phyloP scores from a whole-genome alignment of 495 filamentous ascomycete species.

The Aspergillus hancockii region DNA sequence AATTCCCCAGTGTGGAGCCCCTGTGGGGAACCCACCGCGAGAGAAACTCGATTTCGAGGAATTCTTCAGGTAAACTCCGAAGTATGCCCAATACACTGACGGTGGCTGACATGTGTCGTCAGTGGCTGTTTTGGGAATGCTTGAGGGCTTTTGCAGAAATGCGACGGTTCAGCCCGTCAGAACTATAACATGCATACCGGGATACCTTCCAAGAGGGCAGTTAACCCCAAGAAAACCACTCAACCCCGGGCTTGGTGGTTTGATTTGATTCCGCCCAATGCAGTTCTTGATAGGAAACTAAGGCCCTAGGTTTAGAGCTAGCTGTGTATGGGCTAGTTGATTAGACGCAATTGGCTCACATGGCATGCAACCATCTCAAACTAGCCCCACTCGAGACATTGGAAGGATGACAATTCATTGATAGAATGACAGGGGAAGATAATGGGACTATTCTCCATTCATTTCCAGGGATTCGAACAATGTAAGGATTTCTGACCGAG shows the following conservation, averaged over 20 bases:
- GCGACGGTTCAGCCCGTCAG: background rate
- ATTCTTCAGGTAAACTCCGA: too few species aligned
- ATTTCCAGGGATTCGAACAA: background rate
- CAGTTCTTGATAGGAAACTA: constrained; percentile 1
- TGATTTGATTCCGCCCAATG: background rate
- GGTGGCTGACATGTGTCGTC: background rate
- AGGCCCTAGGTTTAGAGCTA: background rate
- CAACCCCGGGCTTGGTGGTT: background rate
- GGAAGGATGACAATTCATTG: background rate
- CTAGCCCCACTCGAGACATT: background rate
- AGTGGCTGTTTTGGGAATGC: background rate
- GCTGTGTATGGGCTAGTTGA: background rate
- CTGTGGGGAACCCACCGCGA: too few species aligned
- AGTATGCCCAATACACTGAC: too few species aligned
- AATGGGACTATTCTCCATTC: too few species aligned
- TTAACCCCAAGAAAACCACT: background rate
- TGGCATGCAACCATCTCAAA: background rate
- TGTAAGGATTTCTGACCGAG: background rate
- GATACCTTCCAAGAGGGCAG: background rate
- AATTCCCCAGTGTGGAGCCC: too few species aligned
- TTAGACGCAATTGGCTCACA: background rate
- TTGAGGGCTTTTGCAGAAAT: background rate
- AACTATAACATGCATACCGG: background rate
- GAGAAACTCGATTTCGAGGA: too few species aligned
- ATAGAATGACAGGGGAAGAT: background rate